Conservation (phyloP, 1,284 basidiomycete genomes). For the Lentinus polychrous region DNA sequence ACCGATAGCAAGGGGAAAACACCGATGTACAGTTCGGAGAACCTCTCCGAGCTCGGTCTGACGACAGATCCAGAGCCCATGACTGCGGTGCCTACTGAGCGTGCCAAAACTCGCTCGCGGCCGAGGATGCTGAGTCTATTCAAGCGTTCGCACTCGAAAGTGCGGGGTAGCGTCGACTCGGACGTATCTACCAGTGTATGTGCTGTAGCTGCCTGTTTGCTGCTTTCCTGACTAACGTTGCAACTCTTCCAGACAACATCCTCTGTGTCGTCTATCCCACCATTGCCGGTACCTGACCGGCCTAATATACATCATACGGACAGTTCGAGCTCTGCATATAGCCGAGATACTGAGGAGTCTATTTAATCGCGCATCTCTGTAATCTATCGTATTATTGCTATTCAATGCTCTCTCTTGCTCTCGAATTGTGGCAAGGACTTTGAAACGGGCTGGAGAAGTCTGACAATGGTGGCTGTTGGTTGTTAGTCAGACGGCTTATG, state of each 20-base stretch:
- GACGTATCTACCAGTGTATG: conserved; percentile 15
- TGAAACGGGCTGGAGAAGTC: too few relatives aligned
- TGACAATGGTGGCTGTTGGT: too few relatives aligned
- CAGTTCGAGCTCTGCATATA: not conserved
- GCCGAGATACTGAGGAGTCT: not conserved
- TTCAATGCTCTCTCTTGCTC: too few relatives aligned
- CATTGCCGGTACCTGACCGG: not conserved
- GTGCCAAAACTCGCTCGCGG: conserved; percentile 11
- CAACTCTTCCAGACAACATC: conserved; percentile 3
- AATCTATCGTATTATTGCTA: not conserved
- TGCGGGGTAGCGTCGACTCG: conserved; percentile 19
- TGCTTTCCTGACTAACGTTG: conserved; percentile 3
- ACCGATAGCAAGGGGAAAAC: not conserved
- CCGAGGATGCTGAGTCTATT: conserved; percentile 36
- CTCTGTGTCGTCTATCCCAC: conserved; percentile 1
- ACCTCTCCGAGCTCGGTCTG: conserved; percentile 4
- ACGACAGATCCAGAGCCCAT: conserved; percentile 5
- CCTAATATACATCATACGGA: not conserved
- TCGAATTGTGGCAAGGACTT: too few relatives aligned
- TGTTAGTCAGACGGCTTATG: too few relatives aligned
- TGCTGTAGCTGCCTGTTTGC: conserved; percentile 3
- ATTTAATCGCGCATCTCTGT: not conserved
- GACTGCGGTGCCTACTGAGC: not conserved
- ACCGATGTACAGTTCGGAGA: conserved; percentile 2
- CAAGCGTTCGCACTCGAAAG: conserved; percentile 20